A percentile compares a stretch with the other conserved stretches of the same genome.
These are phyloP conservation scores for Cladophialophora bantiana DNA, from an alignment of 2,329 filamentous ascomycete genomes.

Conservation along the genomic window DNA sequence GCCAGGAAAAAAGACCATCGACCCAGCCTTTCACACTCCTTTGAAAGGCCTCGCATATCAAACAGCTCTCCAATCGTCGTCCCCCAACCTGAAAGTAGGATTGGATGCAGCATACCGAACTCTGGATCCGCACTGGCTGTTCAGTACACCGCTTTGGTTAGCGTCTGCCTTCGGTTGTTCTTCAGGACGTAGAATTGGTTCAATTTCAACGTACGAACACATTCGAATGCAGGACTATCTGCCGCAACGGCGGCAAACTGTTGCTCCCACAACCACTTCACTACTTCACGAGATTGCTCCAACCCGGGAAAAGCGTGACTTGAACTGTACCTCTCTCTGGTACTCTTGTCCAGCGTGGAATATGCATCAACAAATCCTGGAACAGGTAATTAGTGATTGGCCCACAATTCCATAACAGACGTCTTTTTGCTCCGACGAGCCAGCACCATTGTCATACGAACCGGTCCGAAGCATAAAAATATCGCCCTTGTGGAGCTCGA, in stretches of 20 bases:
- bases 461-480: slow-evolving; percentile 72
- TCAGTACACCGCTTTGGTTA: too few relatives aligned
- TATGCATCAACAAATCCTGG: too few relatives aligned
- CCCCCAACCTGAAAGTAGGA: not conserved
- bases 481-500: slow-evolving; percentile 61
- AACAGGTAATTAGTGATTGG: not conserved
- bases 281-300: slow-evolving; percentile 33
- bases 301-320: not conserved
- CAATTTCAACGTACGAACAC: not conserved
- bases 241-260: slow-evolving; percentile 45
- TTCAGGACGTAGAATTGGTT: too few relatives aligned
- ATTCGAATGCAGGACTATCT: slow-evolving; percentile 43
- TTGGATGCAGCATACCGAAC: not conserved
- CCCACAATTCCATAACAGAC: not conserved
- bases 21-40: not conserved
- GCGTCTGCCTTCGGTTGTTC: too few relatives aligned
- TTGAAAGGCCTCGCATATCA: not conserved
- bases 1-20: not conserved
- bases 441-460: not conserved
- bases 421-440: too few relatives aligned
- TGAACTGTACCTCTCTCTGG: not conserved
- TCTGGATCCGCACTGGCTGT: too few relatives aligned
- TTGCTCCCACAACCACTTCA: slow-evolving; percentile 44
- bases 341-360: not conserved
- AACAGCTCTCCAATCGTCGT: not conserved